Percentiles rank a stretch among this genome's conserved stretches.
phyloP scores from a whole-genome alignment of 2,329 filamentous ascomycete genomes.

The Amauroascus niger region DNA sequence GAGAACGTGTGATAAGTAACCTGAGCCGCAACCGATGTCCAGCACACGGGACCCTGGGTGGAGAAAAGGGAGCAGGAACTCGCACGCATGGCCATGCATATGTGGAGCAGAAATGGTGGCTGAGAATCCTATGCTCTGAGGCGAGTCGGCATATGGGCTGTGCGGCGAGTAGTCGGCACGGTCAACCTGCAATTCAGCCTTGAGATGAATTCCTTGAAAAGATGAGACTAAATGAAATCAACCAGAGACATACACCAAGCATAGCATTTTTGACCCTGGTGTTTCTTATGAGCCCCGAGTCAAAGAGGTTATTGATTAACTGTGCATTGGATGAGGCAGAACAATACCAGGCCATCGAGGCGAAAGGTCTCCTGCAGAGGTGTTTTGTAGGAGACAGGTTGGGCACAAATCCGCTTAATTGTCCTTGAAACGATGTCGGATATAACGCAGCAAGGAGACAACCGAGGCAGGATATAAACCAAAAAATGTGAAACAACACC shows the following conservation, averaged over 20 bases:
- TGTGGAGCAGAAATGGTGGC: conserved; percentile 66
- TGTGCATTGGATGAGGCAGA: conserved; percentile 64
- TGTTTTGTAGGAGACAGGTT: not conserved
- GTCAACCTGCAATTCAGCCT: conserved; percentile 55
- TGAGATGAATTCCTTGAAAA: not conserved
- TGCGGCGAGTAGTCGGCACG: conserved; percentile 70
- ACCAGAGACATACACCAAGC: conserved; percentile 46
- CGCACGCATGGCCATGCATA: conserved; percentile 59
- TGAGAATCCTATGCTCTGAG: conserved; percentile 56
- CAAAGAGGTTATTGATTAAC: conserved; percentile 68
- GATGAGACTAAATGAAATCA: not conserved
- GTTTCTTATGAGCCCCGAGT: conserved; percentile 62
- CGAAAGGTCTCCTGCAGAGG: not conserved
- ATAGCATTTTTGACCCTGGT: conserved; percentile 69
- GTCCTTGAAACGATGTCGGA: not conserved
- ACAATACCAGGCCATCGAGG: conserved; percentile 80
- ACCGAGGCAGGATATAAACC: not conserved
- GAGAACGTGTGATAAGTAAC: conserved; percentile 80
- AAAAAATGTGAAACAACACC: not conserved
- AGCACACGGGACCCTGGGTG: conserved; percentile 50
- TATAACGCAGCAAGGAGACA: not conserved
- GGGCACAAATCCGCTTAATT: not conserved
- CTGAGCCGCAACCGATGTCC: conserved; percentile 65
- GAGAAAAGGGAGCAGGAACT: conserved; percentile 52
- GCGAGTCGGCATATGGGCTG: conserved; percentile 62